phyloP scores from a whole-genome alignment of 2,329 filamentous ascomycete genomes.

The Sporothrix variecibatus region DNA sequence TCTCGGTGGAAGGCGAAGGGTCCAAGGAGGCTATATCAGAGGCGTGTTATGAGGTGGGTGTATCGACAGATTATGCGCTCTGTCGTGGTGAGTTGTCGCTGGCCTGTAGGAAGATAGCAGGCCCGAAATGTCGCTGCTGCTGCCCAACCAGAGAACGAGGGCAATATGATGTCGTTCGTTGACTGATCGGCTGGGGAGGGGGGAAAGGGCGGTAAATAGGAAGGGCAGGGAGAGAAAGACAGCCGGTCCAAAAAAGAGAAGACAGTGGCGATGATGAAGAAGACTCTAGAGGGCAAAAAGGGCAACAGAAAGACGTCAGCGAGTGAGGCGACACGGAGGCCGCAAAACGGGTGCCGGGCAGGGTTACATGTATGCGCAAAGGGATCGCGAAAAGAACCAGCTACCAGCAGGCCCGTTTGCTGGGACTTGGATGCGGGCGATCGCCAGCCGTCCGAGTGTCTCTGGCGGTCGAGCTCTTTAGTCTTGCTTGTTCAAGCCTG shows the following conservation, averaged over 20 bases:
- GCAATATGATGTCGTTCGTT: too few relatives aligned
- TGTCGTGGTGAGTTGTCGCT: slow-evolving; percentile 6
- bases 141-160: not conserved
- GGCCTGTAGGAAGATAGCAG: not conserved
- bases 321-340: not conserved
- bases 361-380: slow-evolving; percentile 9
- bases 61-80: slow-evolving; percentile 9
- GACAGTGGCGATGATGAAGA: not conserved
- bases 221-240: slow-evolving; percentile 1
- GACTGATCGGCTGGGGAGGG: not conserved
- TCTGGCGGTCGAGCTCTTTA: not conserved
- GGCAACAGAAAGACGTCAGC: slow-evolving; percentile 5
- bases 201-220: not conserved
- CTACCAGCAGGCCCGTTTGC: slow-evolving; percentile 2
- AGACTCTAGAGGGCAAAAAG: not conserved
- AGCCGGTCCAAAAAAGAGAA: not conserved
- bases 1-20: not conserved
- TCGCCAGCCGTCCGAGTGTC: not conserved
- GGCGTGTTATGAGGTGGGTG: slow-evolving; percentile 10
- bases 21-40: slow-evolving; percentile 15
- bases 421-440: not conserved
- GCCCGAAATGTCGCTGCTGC: not conserved
- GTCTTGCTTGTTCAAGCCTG: not conserved
- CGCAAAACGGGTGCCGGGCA: slow-evolving; percentile 14
- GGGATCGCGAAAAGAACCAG: not conserved